Conservation (phyloP, 169 alveolate species). For the Plasmodium ovale region DNA sequence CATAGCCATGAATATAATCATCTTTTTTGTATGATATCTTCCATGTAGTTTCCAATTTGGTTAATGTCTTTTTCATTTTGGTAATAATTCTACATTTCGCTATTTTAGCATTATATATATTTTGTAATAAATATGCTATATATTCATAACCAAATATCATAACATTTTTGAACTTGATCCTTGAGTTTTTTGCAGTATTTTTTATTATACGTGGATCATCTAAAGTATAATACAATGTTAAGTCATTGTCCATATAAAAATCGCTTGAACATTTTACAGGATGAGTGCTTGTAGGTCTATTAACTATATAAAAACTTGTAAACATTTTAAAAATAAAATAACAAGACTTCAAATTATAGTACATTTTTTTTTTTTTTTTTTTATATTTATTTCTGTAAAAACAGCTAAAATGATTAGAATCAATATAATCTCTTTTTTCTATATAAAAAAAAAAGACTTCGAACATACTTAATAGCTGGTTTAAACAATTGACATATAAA, state of each 20-base stretch:
- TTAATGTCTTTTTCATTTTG: slow-evolving; percentile 11
- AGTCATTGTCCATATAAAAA: not conserved
- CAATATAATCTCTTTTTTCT: slow-evolving; percentile 16
- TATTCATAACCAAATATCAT: slow-evolving; percentile 10
- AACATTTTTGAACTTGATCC: no score
- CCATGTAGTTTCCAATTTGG: not conserved
- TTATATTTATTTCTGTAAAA: slow-evolving; percentile 51
- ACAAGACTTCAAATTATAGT: not conserved
- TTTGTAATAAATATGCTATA: not conserved
- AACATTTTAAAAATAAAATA: slow-evolving; percentile 7
- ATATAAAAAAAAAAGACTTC: slow-evolving; percentile 18
- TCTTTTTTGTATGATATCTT: not conserved
- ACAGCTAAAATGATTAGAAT: slow-evolving; percentile 24
- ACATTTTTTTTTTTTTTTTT: slow-evolving; percentile 17
- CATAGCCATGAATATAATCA: slow-evolving; percentile 35
- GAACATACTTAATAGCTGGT: slow-evolving; percentile 14
- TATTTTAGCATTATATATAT: not conserved
- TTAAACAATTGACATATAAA: slow-evolving; percentile 12
- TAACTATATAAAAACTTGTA: slow-evolving; percentile 7
- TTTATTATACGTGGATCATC: no score
- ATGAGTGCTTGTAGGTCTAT: not conserved
- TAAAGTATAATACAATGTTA: no score
- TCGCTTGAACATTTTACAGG: not conserved
- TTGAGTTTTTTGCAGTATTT: no score
- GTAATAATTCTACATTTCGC: not conserved